phyloP scores from a whole-genome alignment of 2,329 filamentous ascomycete genomes.

The Cadophora sp. region DNA sequence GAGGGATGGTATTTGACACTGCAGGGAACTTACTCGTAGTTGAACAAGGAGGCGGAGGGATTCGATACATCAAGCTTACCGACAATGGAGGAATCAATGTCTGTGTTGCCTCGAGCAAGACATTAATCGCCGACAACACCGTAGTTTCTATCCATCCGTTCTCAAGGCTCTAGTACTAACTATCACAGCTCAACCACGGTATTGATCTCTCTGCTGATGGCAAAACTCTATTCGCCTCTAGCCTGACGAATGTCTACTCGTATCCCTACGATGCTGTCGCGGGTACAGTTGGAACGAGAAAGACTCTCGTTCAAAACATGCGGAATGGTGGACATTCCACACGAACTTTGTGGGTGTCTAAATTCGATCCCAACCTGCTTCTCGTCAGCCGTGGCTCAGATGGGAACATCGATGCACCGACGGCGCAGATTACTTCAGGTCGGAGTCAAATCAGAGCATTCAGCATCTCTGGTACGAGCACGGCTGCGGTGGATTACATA shows the following conservation, averaged over 20 bases:
- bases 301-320: constrained; percentile 27
- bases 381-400: constrained; percentile 27
- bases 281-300: constrained; percentile 19
- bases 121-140: constrained; percentile 21
- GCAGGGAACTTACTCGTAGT: constrained; percentile 27
- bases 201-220: constrained; percentile 28
- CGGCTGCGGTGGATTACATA: constrained; percentile 16
- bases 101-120: constrained; percentile 24
- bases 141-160: constrained; percentile 14
- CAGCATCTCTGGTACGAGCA: constrained; percentile 14
- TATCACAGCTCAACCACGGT: constrained; percentile 29
- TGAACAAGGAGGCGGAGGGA: constrained; percentile 27
- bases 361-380: constrained; percentile 18
- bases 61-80: constrained; percentile 25
- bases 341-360: constrained; percentile 26
- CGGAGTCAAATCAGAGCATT: constrained; percentile 25
- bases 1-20: constrained; percentile 28
- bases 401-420: constrained; percentile 27
- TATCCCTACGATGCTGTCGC: constrained; percentile 27
- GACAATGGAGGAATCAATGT: constrained; percentile 24
- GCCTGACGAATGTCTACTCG: constrained; percentile 16
- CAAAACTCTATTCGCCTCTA: constrained; percentile 29
- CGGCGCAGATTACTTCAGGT: constrained; percentile 18
- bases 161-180: neutral
- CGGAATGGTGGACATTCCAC: constrained; percentile 24